Evolutionary conservation across 768 basidiomycete genomes (phyloP).

Genomic region (Leccinum barrowsii): DNA sequence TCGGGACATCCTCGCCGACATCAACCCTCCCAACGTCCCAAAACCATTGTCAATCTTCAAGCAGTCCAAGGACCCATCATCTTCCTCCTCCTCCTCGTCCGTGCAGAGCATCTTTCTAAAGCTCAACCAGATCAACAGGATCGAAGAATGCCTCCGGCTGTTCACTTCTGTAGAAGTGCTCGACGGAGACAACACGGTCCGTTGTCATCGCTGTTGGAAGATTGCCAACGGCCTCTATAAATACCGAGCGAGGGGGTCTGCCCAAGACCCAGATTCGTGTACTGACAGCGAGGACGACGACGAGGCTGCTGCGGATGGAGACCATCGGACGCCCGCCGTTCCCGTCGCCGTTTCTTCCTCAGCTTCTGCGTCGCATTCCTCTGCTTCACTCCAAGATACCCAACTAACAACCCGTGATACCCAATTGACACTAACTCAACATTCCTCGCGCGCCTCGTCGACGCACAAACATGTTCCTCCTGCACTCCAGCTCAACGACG

Average conservation of each 20-base stretch:
- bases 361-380: conserved; percentile 28
- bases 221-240: conserved; percentile 66
- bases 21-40: conserved; percentile 39
- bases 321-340: conserved; percentile 20
- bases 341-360: neutral
- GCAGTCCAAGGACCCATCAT: conserved; percentile 30
- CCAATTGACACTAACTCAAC: conserved; percentile 12
- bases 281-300: conserved; percentile 33
- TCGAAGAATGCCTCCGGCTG: conserved; percentile 75
- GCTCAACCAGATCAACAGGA: conserved; percentile 25
- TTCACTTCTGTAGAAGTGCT: conserved; percentile 94
- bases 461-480: conserved; percentile 24
- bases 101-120: conserved; percentile 27
- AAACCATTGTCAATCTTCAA: conserved; percentile 52
- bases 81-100: conserved; percentile 8
- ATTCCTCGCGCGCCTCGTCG: conserved; percentile 2
- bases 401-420: conserved; percentile 24
- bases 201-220: conserved; percentile 94
- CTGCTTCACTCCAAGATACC: conserved; percentile 38
- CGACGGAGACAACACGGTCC: conserved; percentile 92
- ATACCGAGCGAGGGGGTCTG: conserved; percentile 21
- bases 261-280: conserved; percentile 28
- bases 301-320: conserved; percentile 21
- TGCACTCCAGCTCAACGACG: conserved; percentile 28
- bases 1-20: conserved; percentile 64